Base-by-base conservation (phyloP, 1,139 yeast species). In the Sugiyamaella grinbergsii region DNA sequence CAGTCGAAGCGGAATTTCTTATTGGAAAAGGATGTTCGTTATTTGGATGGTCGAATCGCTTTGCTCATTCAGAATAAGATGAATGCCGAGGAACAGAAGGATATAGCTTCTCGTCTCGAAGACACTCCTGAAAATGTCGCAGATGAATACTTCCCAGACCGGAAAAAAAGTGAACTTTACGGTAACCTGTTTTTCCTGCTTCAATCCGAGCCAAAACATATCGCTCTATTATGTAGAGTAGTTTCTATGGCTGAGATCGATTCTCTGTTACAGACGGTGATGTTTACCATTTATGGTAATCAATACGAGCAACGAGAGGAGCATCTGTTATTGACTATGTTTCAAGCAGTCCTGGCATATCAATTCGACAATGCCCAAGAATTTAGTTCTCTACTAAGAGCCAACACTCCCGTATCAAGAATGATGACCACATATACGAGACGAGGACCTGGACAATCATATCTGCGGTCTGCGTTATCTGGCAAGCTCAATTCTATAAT, bases 361-460 rank as follows among this genome's bases (percentile, higher is more conserved):
- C 74, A 72, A 51, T 71, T 72, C 50, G 75, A 72, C 18, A 54
- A 61, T 36, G 62, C 73, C 1, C 54, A 64, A n/a, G 75, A 72
- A 49, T 68, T 70, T 47, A 62, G 72, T 2, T 67, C 73, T 1
- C 58, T 71, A 39, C 58, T 72, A 28, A 59, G 76, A 11, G 73
- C 74, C 5, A 71, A 72, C 49, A 71, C 75, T 7, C 74, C 76
- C 4, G 75, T 69, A 1, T 69, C 75, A 1, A 62, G 75, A 42
- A 71, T 72, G 75, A 69, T 72, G 73, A 70, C 72, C n/a, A 67
- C 75, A 1, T 72, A 71, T 48, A 71, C 75, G 5, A 62, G 75
- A 20, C 64, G 75, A 33, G 74, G 73, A 2, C 73, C 74, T 1
- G 75, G 75, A n/a, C 75, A 71, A 56, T 62, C 71, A 5, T 72